phyloP scores from a whole-genome alignment of 257 asterid genomes.

The Linderniella brevidens region DNA sequence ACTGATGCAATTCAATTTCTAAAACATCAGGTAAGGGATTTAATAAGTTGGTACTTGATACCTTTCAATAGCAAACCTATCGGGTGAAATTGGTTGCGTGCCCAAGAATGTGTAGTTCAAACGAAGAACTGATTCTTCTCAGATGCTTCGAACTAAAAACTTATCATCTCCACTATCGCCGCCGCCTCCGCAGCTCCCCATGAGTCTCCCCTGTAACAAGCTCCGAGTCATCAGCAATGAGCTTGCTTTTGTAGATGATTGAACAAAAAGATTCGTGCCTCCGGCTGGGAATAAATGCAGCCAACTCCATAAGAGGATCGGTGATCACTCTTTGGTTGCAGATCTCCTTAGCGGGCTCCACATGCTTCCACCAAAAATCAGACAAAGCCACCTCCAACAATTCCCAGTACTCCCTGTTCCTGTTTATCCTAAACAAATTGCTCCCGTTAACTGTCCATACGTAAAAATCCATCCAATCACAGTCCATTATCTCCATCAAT shows the following conservation, averaged over 20 bases:
- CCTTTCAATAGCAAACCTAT: no score
- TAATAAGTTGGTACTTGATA: no score
- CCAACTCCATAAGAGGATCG: slow-evolving; percentile 40
- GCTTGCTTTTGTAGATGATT: slow-evolving; percentile 40
- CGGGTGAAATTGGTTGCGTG: no score
- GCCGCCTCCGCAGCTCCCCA: slow-evolving; percentile 27
- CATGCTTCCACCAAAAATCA: slow-evolving; percentile 94
- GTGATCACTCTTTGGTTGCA: slow-evolving; percentile 21
- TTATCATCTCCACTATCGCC: not conserved
- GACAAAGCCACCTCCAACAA: slow-evolving; percentile 41
- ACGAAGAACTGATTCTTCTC: no score
- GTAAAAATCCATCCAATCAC: slow-evolving; percentile 82
- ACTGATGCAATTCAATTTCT: no score
- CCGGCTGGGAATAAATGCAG: slow-evolving; percentile 34
- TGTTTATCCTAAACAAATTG: slow-evolving; percentile 56
- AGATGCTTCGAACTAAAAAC: no score
- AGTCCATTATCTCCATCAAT: slow-evolving; percentile 74
- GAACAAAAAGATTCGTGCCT: slow-evolving; percentile 30
- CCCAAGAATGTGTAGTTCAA: no score
- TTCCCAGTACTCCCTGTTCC: slow-evolving; percentile 53
- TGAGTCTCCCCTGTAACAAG: slow-evolving; percentile 41
- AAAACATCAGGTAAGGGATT: no score
- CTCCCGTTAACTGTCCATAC: slow-evolving; percentile 69
- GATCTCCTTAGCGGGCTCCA: slow-evolving; percentile 62
- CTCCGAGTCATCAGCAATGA: slow-evolving; percentile 28